Evolutionary conservation across 768 basidiomycete genomes (phyloP), one percentile per base, ranked within the genome.

Genomic region (Boletus sensibilis): DNA sequence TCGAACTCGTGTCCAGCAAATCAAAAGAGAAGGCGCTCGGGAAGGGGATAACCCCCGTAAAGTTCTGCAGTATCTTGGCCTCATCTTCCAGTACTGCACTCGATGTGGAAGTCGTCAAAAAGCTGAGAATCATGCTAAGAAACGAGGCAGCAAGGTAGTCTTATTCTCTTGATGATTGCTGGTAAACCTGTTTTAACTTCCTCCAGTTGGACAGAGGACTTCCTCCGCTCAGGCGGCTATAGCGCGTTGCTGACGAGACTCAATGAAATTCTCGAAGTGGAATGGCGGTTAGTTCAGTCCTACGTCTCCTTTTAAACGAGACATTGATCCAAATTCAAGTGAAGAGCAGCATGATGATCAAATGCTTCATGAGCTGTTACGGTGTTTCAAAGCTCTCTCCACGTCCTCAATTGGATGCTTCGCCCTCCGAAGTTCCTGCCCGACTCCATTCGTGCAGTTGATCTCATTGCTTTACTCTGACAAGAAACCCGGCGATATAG

Each of bases 271-370:
- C 79, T 99, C 1, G 91, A 94, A 64, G 85, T 98, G 35, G 97
- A 99, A 73, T 99, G 97, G 97, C 86, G 96, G 92, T 92, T 62
- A 57, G 84, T 76, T n/a, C 8, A 34, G n/a, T 21, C 39, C 25
- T 51, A 1, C 48, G 37, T 41, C 20, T 21, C 21, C 21, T 21
- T 42, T 50, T 9, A 33, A 43, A 37, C 38, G 8, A 34, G 34
- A 48, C 20, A 23, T 56, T 68, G 40, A 68, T 45, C 27, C 54
- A 25, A 25, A 40, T 33, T 60, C n/a, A 64, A 94, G 94, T 60
- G 96, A 98, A 70, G 97, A 99, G 68, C 96, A 98, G 67, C 96
- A 97, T 61, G 97, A 97, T 66, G 97, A 98, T 67, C 88, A 97
- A 69, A 79, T 97, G 41, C 78, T 99, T 16, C 88, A 96, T 61